Evolutionary conservation across 495 filamentous ascomycete genomes (phyloP).

Genomic region (Talaromyces liani): DNA sequence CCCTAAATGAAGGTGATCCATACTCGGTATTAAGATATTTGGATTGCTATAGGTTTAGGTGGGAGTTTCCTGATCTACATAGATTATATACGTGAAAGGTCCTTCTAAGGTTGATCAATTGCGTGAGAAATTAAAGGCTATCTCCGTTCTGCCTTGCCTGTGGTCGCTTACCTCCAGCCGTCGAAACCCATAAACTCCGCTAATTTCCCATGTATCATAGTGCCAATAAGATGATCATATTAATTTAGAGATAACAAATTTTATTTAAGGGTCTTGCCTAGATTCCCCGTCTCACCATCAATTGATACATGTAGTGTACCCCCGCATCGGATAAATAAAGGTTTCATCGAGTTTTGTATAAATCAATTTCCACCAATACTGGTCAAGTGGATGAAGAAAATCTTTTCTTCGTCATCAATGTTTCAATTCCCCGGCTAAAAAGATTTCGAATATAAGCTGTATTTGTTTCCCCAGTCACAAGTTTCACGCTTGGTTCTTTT

Average conservation of each 20-base stretch:
- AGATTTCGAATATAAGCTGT: not conserved
- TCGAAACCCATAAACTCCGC: no score
- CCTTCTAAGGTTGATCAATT: no score
- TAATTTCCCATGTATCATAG: not conserved
- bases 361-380: constrained; percentile 3
- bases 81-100: no score
- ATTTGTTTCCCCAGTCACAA: not conserved
- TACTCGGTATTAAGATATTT: no score
- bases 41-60: no score
- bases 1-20: no score
- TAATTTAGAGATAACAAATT: not conserved
- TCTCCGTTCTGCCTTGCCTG: no score
- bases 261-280: not conserved
- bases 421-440: not conserved
- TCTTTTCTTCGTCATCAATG: not conserved
- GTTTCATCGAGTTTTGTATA: not conserved
- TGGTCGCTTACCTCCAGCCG: no score
- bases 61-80: no score
- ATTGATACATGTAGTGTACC: not conserved
- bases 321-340: not conserved
- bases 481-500: not conserved
- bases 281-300: not conserved
- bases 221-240: not conserved
- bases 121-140: no score
- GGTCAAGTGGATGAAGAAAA: not conserved